phyloP scores from a whole-genome alignment of 108 stramenopile genomes.

The Skeletonema grethae region DNA sequence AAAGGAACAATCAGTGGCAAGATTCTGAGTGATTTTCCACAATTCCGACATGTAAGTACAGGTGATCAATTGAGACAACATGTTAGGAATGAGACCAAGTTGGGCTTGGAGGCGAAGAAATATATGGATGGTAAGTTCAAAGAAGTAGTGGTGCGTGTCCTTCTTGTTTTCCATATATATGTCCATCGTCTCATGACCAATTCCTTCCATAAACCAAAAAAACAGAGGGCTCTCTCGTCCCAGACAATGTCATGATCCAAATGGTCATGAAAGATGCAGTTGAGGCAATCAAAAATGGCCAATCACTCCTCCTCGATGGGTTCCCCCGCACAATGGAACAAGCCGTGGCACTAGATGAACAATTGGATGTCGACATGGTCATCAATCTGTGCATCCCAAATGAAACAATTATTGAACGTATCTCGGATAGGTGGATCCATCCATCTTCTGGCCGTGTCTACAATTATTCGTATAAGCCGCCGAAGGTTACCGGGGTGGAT shows the following conservation, averaged over 20 bases:
- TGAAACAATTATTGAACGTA: conserved; percentile 92
- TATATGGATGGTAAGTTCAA: conserved; percentile 73
- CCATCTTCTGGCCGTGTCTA: conserved; percentile 92
- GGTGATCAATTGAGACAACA: conserved; percentile 96
- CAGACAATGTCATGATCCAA: conserved; percentile 90
- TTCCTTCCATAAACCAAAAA: neutral
- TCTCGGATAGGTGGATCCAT: conserved; percentile 96
- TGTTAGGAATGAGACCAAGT: conserved; percentile 71
- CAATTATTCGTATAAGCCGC: conserved; percentile 95
- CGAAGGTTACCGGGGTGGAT: conserved; percentile 83
- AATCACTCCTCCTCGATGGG: conserved; percentile 91
- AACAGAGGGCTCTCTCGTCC: conserved; percentile 80
- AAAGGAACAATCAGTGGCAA: conserved; percentile 96
- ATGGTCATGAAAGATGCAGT: conserved; percentile 86
- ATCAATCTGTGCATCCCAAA: conserved; percentile 95
- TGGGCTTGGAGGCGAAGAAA: conserved; percentile 88
- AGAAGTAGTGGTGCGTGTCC: too few species aligned
- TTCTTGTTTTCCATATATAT: too few species aligned
- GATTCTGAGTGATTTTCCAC: conserved; percentile 86
- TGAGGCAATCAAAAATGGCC: conserved; percentile 56
- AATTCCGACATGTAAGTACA: conserved; percentile 91
- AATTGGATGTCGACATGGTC: conserved; percentile 86
- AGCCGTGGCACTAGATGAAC: conserved; percentile 87
- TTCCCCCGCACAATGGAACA: conserved; percentile 95
- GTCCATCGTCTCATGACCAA: neutral